A percentile compares a stretch with the other conserved stretches of the same genome.
Evolutionary conservation across 139 green algal species (phyloP).

Genomic region (Tetradesmus lagerheimii): DNA sequence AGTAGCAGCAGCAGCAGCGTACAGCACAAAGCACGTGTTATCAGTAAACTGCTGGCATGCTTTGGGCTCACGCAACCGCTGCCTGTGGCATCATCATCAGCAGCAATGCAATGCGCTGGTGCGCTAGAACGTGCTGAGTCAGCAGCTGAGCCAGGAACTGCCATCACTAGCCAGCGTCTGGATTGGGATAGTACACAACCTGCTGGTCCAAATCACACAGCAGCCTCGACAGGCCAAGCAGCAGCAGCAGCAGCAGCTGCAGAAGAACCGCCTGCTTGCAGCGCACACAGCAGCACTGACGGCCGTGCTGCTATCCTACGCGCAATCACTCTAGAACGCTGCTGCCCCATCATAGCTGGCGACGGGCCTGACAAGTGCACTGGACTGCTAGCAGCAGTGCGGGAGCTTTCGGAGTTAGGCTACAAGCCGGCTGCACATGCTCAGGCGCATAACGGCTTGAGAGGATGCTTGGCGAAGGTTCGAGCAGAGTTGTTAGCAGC

Average conservation of each 20-base stretch:
- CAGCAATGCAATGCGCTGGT: background rate
- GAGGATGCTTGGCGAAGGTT: background rate
- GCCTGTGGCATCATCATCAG: background rate
- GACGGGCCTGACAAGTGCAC: background rate
- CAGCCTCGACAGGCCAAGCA: background rate
- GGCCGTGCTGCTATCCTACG: background rate
- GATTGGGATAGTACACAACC: background rate
- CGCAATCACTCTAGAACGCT: background rate
- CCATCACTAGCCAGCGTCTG: background rate
- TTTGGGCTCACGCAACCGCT: background rate
- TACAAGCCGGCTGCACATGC: background rate
- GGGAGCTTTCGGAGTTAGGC: background rate
- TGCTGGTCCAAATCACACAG: background rate
- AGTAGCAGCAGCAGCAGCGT: background rate
- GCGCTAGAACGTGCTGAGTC: background rate
- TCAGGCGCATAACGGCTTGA: background rate
- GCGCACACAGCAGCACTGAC: background rate
- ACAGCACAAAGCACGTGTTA: background rate
- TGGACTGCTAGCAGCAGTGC: background rate
- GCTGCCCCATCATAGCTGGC: background rate
- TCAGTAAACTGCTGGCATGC: background rate
- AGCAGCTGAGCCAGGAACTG: background rate
- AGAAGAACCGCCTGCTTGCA: background rate
- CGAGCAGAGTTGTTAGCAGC: background rate
- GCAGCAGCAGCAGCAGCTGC: background rate